Percentiles rank a stretch among this genome's conserved stretches.
Conservation (phyloP, 2,329 filamentous ascomycete genomes). For the Paraphaeosphaeria sporulosa region DNA sequence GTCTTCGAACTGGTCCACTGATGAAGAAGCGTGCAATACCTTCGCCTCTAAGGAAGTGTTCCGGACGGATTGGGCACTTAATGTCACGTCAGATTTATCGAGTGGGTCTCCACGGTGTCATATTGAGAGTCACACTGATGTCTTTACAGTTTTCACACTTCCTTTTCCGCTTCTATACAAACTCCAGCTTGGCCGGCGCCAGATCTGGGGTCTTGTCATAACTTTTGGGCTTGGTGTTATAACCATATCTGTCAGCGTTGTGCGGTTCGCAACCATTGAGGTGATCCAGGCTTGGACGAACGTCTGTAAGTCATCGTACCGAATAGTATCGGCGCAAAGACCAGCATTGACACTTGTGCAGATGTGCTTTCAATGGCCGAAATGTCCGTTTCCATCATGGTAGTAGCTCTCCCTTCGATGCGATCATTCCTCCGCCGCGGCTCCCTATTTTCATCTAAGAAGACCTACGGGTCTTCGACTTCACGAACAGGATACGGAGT, state of each 20-base stretch:
- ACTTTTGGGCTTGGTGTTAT: constrained; percentile 33
- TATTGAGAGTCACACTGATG: background rate
- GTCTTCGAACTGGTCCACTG: constrained; percentile 29
- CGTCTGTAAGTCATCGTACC: constrained; percentile 28
- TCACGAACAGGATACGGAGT: constrained; percentile 17
- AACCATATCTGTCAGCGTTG: constrained; percentile 32
- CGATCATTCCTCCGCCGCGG: constrained; percentile 30
- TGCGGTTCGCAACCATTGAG: constrained; percentile 31
- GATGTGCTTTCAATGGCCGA: constrained; percentile 38
- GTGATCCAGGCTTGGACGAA: constrained; percentile 33
- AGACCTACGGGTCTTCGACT: constrained; percentile 22
- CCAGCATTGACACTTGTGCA: constrained; percentile 16
- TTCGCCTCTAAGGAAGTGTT: constrained; percentile 31
- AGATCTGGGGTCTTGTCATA: constrained; percentile 30
- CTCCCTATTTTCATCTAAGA: constrained; percentile 28
- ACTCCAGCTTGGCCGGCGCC: constrained; percentile 27
- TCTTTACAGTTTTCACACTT: constrained; percentile 26
- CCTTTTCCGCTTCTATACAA: constrained; percentile 33
- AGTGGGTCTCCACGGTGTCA: constrained; percentile 6
- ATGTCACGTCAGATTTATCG: constrained; percentile 17
- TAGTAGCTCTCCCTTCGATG: constrained; percentile 34
- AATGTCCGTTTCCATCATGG: constrained; percentile 36
- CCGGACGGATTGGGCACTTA: constrained; percentile 21
- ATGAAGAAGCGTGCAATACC: constrained; percentile 25
- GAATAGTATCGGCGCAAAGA: background rate